Evolutionary conservation across 1,139 yeast species (phyloP), one percentile per base, ranked within the genome.

Genomic region (Geotrichum australiense): DNA sequence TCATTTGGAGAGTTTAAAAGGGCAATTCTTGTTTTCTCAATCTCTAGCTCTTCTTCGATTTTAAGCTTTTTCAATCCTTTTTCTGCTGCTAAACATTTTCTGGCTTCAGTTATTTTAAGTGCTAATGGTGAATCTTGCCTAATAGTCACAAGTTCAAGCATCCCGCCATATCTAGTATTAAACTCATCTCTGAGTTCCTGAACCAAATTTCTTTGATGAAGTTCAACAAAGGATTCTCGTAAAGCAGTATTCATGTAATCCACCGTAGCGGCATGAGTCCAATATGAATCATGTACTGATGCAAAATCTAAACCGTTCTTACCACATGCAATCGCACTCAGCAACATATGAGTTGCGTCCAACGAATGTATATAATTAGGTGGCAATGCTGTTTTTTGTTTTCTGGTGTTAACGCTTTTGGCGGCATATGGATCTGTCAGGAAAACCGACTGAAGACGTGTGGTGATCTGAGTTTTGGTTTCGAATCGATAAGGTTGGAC

Each of bases 341-440:
- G 68, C 45, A 91, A 69, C 98, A 91, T 91, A 59, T 91, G 98
- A 0, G 96, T 82, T 0, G 98, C 97, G 68, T 91, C 99, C 50
- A 91, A 70, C 0, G 97, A 89, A 59, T 91, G 99, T 43, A 91
- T 85, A 59, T 75, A 91, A 61, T 91, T 91, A 28, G 99, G 98
- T 15, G 99, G 96, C 64, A 91, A 86, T 0, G 96, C 98, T 27
- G 89, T 78, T 51, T 77, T 78, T 61, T 91, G 99, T 59, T 87
- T 86, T 55, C 95, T 74, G 4, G 89, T 72, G 62, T 89, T 91
- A 37, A 93, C 94, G 25, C 82, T 83, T 39, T 80, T 77, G 30
- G 85, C 72, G 10, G 83, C 80, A 56, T 80, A 82, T 12, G 97
- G 96, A 63, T 87, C 96, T 28, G 78, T 66, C 49, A 93, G 80